Percentiles rank a stretch among this genome's conserved stretches.
These are phyloP conservation scores for Thermoascus crustaceus DNA, from an alignment of 2,329 filamentous ascomycete species.

Conservation along the genomic window DNA sequence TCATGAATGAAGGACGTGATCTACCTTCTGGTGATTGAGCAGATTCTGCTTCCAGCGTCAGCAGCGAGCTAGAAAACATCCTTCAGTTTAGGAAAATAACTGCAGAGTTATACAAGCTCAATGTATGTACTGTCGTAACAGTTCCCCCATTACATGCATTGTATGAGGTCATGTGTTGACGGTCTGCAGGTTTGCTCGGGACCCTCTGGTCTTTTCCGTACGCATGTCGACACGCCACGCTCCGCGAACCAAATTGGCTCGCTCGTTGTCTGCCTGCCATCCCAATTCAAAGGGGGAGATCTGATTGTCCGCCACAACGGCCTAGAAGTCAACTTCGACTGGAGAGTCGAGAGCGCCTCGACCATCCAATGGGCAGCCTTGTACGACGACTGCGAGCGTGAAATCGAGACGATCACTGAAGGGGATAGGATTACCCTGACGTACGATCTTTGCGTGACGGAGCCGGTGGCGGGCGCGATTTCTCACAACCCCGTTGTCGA, in stretches of 20 bases:
- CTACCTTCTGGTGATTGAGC: no score
- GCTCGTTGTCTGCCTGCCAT: slow-evolving; percentile 46
- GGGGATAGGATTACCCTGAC: slow-evolving; percentile 52
- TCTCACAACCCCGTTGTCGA: slow-evolving; percentile 18
- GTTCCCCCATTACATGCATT: background rate
- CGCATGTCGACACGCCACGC: slow-evolving; percentile 48
- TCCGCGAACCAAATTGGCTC: slow-evolving; percentile 44
- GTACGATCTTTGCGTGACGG: slow-evolving; percentile 48
- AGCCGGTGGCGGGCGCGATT: slow-evolving; percentile 21
- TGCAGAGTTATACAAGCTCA: slow-evolving; percentile 52
- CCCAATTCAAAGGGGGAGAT: slow-evolving; percentile 23
- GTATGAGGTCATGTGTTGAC: background rate
- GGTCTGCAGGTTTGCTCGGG: slow-evolving; percentile 41
- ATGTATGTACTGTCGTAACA: slow-evolving; percentile 27
- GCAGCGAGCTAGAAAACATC: slow-evolving; percentile 7
- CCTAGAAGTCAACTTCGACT: slow-evolving; percentile 18
- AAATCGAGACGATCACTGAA: slow-evolving; percentile 37
- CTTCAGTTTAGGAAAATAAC: slow-evolving; percentile 27
- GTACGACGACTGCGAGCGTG: slow-evolving; percentile 31
- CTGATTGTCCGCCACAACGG: slow-evolving; percentile 27
- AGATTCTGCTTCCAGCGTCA: slow-evolving; percentile 36
- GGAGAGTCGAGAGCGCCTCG: slow-evolving; percentile 14
- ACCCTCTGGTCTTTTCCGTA: slow-evolving; percentile 44
- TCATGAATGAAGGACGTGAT: no score
- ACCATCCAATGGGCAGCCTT: slow-evolving; percentile 30